phyloP scores from a whole-genome alignment of 176 grass and related monocot genomes.

The Eleusine coracana region DNA sequence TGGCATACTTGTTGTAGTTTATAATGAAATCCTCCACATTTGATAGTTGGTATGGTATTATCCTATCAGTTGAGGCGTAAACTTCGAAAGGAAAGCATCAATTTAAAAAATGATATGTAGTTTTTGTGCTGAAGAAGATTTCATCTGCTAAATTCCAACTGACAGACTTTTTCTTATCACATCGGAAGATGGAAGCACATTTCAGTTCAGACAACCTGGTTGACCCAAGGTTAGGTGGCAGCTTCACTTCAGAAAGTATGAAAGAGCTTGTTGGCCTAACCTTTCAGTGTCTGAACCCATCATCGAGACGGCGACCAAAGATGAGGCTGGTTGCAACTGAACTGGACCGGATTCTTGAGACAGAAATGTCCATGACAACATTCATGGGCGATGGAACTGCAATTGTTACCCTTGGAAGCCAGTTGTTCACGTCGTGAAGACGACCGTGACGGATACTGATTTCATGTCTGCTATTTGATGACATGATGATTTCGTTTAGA shows the following conservation, averaged over 20 bases:
- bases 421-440: conserved; percentile 78
- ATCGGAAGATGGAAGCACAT: conserved; percentile 71
- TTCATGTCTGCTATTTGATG: conserved; percentile 69
- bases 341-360: conserved; percentile 85
- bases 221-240: conserved; percentile 73
- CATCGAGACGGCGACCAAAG: conserved; percentile 62
- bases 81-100: conserved; percentile 16
- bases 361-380: conserved; percentile 84
- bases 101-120: not conserved
- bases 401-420: conserved; percentile 91
- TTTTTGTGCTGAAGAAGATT: conserved; percentile 29
- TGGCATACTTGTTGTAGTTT: not conserved
- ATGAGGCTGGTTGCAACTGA: conserved; percentile 65
- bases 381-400: conserved; percentile 94
- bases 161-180: conserved; percentile 38
- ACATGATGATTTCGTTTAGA: conserved; percentile 51
- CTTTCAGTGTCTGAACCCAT: conserved; percentile 81
- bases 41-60: conserved; percentile 26
- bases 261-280: conserved; percentile 67
- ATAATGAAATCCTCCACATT: not conserved
- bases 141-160: conserved; percentile 29
- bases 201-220: conserved; percentile 67
- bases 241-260: conserved; percentile 93
- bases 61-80: conserved; percentile 5
- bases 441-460: conserved; percentile 5